These are phyloP conservation scores for Penstemon eatonii DNA, from an alignment of 257 asterid species.

Conservation along the genomic window DNA sequence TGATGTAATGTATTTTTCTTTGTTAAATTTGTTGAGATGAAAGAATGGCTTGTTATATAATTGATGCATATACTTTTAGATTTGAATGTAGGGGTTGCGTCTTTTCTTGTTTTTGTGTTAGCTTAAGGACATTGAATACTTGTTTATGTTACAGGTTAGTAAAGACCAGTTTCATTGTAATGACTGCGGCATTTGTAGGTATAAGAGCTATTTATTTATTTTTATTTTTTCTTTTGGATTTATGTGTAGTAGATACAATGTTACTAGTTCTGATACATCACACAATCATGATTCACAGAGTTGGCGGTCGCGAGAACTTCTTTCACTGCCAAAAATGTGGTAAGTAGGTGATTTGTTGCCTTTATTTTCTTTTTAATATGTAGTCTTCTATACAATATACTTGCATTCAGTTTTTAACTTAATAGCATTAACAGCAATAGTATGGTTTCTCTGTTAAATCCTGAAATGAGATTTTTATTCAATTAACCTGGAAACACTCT, in stretches of 20 bases:
- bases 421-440: neutral
- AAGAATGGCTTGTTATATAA: neutral
- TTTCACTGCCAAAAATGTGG: constrained; percentile 94
- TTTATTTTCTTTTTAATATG: constrained; percentile 13
- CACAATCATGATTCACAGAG: constrained; percentile 51
- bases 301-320: constrained; percentile 83
- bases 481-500: constrained; percentile 9
- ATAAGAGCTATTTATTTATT: constrained; percentile 28
- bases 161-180: constrained; percentile 80
- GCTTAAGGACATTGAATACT: constrained; percentile 25
- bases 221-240: neutral
- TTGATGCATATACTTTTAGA: constrained; percentile 20
- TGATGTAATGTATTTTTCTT: constrained; percentile 50
- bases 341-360: constrained; percentile 31
- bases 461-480: constrained; percentile 8
- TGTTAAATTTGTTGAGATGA: constrained; percentile 12
- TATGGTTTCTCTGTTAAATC: constrained; percentile 8
- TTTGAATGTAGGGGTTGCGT: constrained; percentile 8
- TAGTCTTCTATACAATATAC: constrained; percentile 8
- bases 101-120: constrained; percentile 12
- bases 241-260: neutral
- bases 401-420: neutral
- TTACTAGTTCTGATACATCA: constrained; percentile 1
- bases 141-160: constrained; percentile 46
- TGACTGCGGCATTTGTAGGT: constrained; percentile 98